Percentiles rank a stretch among this genome's conserved stretches.
Evolutionary conservation across 108 stramenopile genomes (phyloP).

Genomic region (Skeletonema tropicum): DNA sequence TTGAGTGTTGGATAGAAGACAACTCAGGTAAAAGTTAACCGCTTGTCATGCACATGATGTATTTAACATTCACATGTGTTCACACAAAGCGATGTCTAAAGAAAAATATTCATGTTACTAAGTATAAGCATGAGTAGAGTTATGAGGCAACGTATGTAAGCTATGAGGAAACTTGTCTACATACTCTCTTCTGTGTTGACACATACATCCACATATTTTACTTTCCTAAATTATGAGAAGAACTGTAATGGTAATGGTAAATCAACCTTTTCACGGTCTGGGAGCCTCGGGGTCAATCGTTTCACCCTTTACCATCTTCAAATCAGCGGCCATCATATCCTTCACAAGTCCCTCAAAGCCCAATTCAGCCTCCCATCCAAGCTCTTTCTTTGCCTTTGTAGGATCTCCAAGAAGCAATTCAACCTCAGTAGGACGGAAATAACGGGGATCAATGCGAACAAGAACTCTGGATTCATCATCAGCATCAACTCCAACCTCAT

Average conservation of each 20-base stretch:
- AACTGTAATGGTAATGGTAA: neutral
- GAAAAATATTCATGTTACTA: too few relatives aligned
- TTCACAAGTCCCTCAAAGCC: slow-evolving; percentile 87
- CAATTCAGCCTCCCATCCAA: slow-evolving; percentile 91
- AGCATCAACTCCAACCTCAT: slow-evolving; percentile 95
- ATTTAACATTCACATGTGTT: too few relatives aligned
- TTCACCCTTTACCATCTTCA: slow-evolving; percentile 84
- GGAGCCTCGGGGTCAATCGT: slow-evolving; percentile 51
- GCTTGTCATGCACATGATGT: too few relatives aligned
- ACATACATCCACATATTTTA: too few relatives aligned
- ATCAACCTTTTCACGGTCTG: slow-evolving; percentile 27
- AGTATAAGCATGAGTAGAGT: too few relatives aligned
- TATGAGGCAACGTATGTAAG: too few relatives aligned
- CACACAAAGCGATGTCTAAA: too few relatives aligned
- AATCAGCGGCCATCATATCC: slow-evolving; percentile 96
- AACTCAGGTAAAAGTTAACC: too few relatives aligned
- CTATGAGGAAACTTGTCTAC: too few relatives aligned
- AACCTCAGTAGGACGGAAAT: slow-evolving; percentile 99
- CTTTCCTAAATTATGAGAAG: neutral
- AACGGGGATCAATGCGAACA: slow-evolving; percentile 93
- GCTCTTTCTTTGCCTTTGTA: slow-evolving; percentile 90
- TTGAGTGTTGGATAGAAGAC: too few relatives aligned
- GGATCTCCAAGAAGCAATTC: slow-evolving; percentile 97
- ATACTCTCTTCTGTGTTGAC: too few relatives aligned
- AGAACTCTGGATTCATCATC: slow-evolving; percentile 83